Percentiles rank a stretch among this genome's conserved stretches.
Evolutionary conservation across 176 grass and related monocot species (phyloP).

Genomic region (Metroxylon sagu): DNA sequence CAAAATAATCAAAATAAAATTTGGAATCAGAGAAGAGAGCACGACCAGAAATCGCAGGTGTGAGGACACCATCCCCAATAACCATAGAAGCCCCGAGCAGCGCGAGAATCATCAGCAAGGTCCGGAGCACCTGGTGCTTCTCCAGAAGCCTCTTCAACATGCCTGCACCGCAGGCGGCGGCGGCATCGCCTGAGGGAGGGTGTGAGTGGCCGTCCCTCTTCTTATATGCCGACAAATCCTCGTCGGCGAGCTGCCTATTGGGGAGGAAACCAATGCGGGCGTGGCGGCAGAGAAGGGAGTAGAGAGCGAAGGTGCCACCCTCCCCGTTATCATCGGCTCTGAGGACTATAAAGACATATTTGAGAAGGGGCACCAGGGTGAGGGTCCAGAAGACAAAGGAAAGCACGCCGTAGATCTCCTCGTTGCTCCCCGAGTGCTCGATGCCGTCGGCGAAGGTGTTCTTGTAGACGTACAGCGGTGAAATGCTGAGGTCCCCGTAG

Average conservation of each 20-base stretch:
- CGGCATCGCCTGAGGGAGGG: conserved; percentile 1
- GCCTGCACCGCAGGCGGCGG: conserved; percentile 1
- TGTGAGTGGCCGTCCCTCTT: conserved; percentile 14
- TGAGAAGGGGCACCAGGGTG: conserved; percentile 85
- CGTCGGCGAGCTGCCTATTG: conserved; percentile 43
- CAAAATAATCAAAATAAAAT: too few relatives aligned
- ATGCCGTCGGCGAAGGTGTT: conserved; percentile 93
- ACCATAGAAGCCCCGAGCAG: conserved; percentile 90
- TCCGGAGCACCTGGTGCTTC: conserved; percentile 59
- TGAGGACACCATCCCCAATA: conserved; percentile 93
- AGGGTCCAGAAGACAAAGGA: conserved; percentile 99
- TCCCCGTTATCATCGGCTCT: conserved; percentile 93
- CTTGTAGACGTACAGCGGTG: conserved; percentile 95
- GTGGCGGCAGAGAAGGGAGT: conserved; percentile 89
- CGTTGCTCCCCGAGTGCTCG: conserved; percentile 88
- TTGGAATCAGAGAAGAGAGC: background rate
- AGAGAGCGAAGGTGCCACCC: conserved; percentile 98
- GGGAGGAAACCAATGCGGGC: conserved; percentile 73
- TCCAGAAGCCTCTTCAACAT: conserved; percentile 51
- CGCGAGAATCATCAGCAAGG: conserved; percentile 59
- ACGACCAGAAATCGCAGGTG: conserved; percentile 85
- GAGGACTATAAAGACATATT: conserved; percentile 96
- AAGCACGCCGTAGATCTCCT: conserved; percentile 92
- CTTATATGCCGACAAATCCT: conserved; percentile 23
- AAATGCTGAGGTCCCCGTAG: conserved; percentile 90